Conservation (phyloP, 371 early-diverging fungal species). For the Mortierella sp. region DNA sequence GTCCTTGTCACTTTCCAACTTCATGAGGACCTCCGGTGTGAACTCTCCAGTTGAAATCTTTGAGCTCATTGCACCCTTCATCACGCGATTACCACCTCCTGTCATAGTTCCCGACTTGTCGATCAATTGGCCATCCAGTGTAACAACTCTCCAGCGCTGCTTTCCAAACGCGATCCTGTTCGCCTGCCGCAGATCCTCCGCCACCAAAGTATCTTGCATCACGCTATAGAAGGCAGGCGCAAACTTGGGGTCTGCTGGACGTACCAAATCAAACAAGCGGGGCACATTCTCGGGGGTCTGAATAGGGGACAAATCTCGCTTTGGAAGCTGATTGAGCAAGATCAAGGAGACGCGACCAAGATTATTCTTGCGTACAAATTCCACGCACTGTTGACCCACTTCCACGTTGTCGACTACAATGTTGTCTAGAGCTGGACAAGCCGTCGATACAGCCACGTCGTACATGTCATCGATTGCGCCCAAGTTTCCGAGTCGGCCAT, state of each 20-base stretch:
- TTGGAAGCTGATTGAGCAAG: constrained; percentile 83
- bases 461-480: constrained; percentile 96
- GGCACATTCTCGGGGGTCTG: constrained; percentile 86
- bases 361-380: constrained; percentile 86
- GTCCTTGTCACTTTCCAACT: constrained; percentile 67
- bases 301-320: constrained; percentile 60
- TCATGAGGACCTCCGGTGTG: constrained; percentile 66
- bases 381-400: constrained; percentile 93
- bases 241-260: constrained; percentile 79
- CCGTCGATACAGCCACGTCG: constrained; percentile 97
- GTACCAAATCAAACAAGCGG: constrained; percentile 93
- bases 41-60: constrained; percentile 70
- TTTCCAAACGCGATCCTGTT: constrained; percentile 90
- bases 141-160: constrained; percentile 94
- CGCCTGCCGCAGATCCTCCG: constrained; percentile 89
- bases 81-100: constrained; percentile 87
- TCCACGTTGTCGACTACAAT: constrained; percentile 98
- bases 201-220: constrained; percentile 94
- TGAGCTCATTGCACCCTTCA: constrained; percentile 90
- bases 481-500: constrained; percentile 96
- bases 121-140: constrained; percentile 95
- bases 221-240: constrained; percentile 92
- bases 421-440: constrained; percentile 87
- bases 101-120: constrained; percentile 98
- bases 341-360: constrained; percentile 95